Evolutionary conservation across 31 red algal species (phyloP).

Genomic region (Asparagopsis taxiformis): DNA sequence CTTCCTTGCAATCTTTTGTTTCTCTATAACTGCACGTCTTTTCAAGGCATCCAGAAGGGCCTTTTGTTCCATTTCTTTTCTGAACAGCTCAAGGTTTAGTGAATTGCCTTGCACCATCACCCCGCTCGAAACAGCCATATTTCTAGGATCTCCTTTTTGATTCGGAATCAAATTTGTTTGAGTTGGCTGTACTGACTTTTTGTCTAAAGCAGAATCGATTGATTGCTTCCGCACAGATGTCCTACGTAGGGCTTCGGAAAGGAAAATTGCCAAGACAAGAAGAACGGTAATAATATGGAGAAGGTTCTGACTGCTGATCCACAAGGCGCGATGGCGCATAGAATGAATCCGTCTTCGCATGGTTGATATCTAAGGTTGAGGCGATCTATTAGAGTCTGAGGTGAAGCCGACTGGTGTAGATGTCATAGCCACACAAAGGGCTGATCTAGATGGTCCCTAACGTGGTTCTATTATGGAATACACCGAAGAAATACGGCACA

Average conservation of each 20-base stretch:
- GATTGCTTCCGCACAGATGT: too few species aligned
- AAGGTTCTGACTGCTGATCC: conserved; percentile 3
- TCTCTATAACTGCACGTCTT: conserved; percentile 20
- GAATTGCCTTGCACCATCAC: conserved; percentile 2
- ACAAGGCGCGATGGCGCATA: not conserved
- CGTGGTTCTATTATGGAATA: too few species aligned
- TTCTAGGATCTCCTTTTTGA: not conserved
- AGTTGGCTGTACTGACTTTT: not conserved
- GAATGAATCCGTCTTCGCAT: not conserved
- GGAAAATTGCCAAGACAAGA: conserved; percentile 1
- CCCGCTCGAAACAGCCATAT: not conserved
- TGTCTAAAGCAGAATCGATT: not conserved
- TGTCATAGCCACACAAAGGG: too few species aligned
- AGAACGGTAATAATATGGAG: not conserved
- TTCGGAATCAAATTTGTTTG: not conserved
- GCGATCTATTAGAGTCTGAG: too few species aligned
- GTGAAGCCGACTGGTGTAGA: too few species aligned
- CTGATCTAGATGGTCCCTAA: too few species aligned
- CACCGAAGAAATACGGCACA: too few species aligned
- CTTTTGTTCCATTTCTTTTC: conserved; percentile 22
- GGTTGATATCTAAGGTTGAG: too few species aligned
- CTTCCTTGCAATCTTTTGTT: conserved; percentile 1
- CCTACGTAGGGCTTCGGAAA: not conserved
- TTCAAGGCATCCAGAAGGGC: conserved; percentile 36
- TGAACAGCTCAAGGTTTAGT: conserved; percentile 32